Percentiles rank a stretch among this genome's conserved stretches.
phyloP scores from a whole-genome alignment of 306 rosid species.

The Sicyos baderoa region DNA sequence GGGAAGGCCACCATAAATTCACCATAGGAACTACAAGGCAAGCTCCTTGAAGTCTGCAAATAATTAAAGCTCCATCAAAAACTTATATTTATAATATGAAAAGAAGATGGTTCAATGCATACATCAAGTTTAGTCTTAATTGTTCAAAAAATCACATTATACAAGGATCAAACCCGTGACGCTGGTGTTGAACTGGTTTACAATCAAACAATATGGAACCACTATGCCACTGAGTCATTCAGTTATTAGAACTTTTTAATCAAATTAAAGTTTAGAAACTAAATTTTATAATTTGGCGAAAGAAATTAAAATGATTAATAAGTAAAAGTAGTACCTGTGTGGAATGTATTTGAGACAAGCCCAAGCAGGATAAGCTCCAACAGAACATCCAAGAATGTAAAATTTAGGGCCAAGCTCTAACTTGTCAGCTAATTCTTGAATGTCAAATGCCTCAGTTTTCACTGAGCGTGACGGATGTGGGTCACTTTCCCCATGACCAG shows the following conservation, averaged over 20 bases:
- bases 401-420: slow-evolving; percentile 52
- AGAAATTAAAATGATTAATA: too few relatives aligned
- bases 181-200: too few relatives aligned
- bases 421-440: slow-evolving; percentile 74
- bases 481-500: slow-evolving; percentile 87
- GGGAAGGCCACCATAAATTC: slow-evolving; percentile 59
- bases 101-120: too few relatives aligned
- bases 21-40: slow-evolving; percentile 62
- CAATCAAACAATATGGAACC: too few relatives aligned
- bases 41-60: slow-evolving; percentile 64
- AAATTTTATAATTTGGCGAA: too few relatives aligned
- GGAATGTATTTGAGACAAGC: slow-evolving; percentile 74
- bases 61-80: not conserved
- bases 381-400: slow-evolving; percentile 55
- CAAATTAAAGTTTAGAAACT: too few relatives aligned
- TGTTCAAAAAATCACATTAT: too few relatives aligned
- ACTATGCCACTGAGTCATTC: too few relatives aligned
- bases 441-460: slow-evolving; percentile 78
- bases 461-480: slow-evolving; percentile 69
- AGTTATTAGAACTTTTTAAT: too few relatives aligned
- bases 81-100: too few relatives aligned
- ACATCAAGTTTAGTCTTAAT: too few relatives aligned
- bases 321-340: slow-evolving; percentile 33
- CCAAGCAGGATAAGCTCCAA: slow-evolving; percentile 64
- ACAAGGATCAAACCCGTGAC: too few relatives aligned